These are phyloP conservation scores for Amylocarpus encephaloides DNA, from an alignment of 2,329 filamentous ascomycete genomes.

Conservation along the genomic window DNA sequence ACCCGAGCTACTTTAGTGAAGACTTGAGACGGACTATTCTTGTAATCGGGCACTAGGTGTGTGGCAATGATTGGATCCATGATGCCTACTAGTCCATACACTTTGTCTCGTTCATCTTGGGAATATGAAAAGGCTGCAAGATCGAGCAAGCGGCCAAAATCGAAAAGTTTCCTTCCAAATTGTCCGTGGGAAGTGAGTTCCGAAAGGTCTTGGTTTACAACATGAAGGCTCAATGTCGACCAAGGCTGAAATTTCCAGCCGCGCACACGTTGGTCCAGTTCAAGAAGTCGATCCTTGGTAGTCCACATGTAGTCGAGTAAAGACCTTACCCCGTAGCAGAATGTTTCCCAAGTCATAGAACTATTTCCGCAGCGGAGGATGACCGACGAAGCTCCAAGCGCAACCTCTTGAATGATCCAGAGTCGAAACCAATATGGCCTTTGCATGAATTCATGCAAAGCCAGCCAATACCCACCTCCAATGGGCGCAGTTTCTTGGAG, in stretches of 20 bases:
- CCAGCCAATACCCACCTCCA: conserved; percentile 7
- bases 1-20: conserved; percentile 7
- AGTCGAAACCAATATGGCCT: conserved; percentile 16
- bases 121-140: conserved; percentile 8
- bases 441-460: conserved; percentile 9
- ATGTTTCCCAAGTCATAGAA: conserved; percentile 6
- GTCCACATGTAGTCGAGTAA: conserved; percentile 11
- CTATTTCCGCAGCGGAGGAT: conserved; percentile 7
- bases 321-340: conserved; percentile 10
- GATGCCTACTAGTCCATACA: conserved; percentile 16
- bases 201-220: conserved; percentile 10
- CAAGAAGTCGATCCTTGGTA: conserved; percentile 10
- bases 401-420: conserved; percentile 21
- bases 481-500: conserved; percentile 6
- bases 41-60: conserved; percentile 12
- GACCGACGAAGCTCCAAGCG: conserved; percentile 8
- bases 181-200: conserved; percentile 2
- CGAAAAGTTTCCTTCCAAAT: not conserved
- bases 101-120: conserved; percentile 14
- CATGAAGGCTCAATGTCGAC: conserved; percentile 10
- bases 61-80: conserved; percentile 9
- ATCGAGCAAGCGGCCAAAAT: conserved; percentile 8
- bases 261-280: not conserved
- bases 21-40: not conserved
- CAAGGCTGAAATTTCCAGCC: not conserved